These are phyloP conservation scores for Priceomyces carsonii DNA, from an alignment of 805 yeast genomes.

Conservation along the genomic window DNA sequence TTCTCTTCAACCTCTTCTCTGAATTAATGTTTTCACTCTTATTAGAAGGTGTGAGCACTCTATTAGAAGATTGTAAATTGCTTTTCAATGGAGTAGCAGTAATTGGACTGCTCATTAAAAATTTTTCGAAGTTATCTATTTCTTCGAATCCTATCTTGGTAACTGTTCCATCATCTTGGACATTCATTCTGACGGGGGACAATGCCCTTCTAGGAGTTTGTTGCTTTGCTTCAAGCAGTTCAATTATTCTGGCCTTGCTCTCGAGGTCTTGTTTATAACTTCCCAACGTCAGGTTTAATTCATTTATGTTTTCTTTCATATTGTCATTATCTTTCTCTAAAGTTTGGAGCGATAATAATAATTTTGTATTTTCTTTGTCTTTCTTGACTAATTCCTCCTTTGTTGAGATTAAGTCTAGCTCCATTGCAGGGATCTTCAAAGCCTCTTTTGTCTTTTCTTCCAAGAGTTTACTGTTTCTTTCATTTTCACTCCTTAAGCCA, in stretches of 20 bases:
- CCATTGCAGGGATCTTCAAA: no score
- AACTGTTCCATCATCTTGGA: constrained; percentile 1
- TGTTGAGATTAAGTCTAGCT: no score
- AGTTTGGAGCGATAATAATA: not conserved
- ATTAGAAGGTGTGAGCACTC: constrained; percentile 6
- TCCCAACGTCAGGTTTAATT: no score
- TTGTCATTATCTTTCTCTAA: not conserved
- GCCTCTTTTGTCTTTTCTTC: constrained; percentile 1
- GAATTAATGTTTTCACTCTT: no score
- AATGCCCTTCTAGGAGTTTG: constrained; percentile 2
- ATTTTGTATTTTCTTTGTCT: not conserved
- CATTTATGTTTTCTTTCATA: not conserved
- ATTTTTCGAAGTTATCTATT: constrained; percentile 1
- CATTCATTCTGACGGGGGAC: constrained; percentile 3
- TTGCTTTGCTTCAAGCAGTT: constrained; percentile 1
- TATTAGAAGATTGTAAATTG: constrained; percentile 2
- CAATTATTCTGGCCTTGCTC: not conserved
- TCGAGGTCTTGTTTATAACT: not conserved
- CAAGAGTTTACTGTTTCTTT: not conserved
- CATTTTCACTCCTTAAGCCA: constrained; percentile 4
- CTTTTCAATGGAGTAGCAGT: constrained; percentile 3
- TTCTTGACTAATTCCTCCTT: not conserved
- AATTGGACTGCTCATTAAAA: constrained; percentile 2
- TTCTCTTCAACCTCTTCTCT: constrained; percentile 8
- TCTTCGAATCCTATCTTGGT: not conserved